Evolutionary conservation across 306 rosid species (phyloP), one percentile per base, ranked within the genome.

Genomic region (Medicago arabica): DNA sequence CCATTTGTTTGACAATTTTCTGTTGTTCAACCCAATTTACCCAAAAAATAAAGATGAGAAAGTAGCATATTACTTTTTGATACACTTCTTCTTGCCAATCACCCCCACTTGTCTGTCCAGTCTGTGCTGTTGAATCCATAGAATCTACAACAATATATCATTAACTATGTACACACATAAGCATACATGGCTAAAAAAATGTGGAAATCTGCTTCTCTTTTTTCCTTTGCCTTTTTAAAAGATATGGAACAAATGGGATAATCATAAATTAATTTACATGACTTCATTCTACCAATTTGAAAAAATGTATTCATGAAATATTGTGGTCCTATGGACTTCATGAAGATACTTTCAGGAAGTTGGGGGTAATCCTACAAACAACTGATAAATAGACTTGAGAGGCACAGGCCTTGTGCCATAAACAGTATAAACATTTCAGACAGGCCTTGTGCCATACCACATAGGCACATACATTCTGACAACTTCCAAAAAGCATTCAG

Each of bases 41-140:
- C 39, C 12, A 43, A 65, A 18, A 47, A 68, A 64, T 23, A 23
- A 19, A 59, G 28, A 61, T 54, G 59, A 64, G 58, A 69, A 79
- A 80, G 62, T 43, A 72, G 43, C 66, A 72, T 36, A 72, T 80
- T 76, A 96, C 99, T 89, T 89, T 92, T 76, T 92, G 98, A 78
- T 83, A 89, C 62, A 88, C 84, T 78, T 89, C 98, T 83, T 92
- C 97, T 85, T 86, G 93, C 98, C 97, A 90, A 78, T 90, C 96
- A 81, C 84, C 87, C 43, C 88, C 96, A 83, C 76, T 88, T 67
- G 89, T 82, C 68, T 85, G 97, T 75, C 96, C 92, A 61, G 91
- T 86, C 83, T 90, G 97, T 57, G 98, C 93, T 4, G 99, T 89
- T 78, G 99, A 92, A 83, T 92, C 99, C 83, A 90, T 65, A 78